These are phyloP conservation scores for Diaporthe destruens DNA, from an alignment of 2,329 filamentous ascomycete species.

Conservation along the genomic window DNA sequence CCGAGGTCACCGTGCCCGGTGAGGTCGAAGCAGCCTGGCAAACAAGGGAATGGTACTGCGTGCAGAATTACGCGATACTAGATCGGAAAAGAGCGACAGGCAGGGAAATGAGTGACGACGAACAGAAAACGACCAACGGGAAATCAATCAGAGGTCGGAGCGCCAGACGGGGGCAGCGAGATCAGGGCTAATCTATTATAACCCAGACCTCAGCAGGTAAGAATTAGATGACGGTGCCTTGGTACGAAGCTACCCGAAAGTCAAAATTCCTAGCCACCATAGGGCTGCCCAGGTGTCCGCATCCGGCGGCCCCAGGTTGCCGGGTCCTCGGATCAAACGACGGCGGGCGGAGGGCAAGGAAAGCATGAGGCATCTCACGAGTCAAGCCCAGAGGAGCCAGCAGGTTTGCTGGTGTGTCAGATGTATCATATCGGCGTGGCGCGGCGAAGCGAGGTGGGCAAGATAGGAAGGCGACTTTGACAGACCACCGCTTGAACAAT, in stretches of 20 bases:
- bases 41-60: not conserved
- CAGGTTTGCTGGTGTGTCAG: constrained; percentile 23
- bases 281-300: constrained; percentile 18
- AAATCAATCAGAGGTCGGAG: not conserved
- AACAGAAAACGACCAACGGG: constrained; percentile 28
- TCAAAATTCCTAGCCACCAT: not conserved
- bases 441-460: constrained; percentile 23
- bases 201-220: constrained; percentile 22
- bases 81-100: not conserved
- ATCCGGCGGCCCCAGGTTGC: constrained; percentile 4
- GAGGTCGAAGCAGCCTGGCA: constrained; percentile 1
- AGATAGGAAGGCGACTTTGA: not conserved
- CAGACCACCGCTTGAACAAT: not conserved
- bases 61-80: constrained; percentile 17
- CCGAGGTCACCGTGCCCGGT: constrained; percentile 20
- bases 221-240: constrained; percentile 31
- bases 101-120: constrained; percentile 22
- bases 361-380: constrained; percentile 20
- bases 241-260: constrained; percentile 3
- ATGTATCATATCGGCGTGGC: constrained; percentile 26
- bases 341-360: not conserved
- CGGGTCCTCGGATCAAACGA: constrained; percentile 32
- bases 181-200: constrained; percentile 29
- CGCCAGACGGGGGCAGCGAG: not conserved
- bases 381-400: constrained; percentile 17